phyloP scores from a whole-genome alignment of 371 early-diverging fungal genomes.

The Lichtheimia corymbifera region DNA sequence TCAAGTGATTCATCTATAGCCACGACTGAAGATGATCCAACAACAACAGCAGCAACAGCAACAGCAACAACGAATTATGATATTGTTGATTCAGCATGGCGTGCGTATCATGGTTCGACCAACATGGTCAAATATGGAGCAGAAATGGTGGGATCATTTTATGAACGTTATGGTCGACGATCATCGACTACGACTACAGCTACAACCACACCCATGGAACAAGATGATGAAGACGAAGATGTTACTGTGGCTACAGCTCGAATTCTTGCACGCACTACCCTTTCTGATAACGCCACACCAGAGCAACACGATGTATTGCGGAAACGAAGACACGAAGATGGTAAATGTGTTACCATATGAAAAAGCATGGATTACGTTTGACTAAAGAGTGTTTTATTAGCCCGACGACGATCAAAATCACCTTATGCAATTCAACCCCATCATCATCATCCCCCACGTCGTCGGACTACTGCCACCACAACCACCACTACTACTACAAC shows the following conservation, averaged over 20 bases:
- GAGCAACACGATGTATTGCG: slow-evolving; percentile 14
- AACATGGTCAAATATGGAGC: slow-evolving; percentile 62
- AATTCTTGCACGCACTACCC: slow-evolving; percentile 33
- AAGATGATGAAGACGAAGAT: slow-evolving; percentile 30
- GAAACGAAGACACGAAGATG: slow-evolving; percentile 2
- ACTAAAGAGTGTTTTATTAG: background rate
- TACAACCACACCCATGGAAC: background rate
- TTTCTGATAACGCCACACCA: slow-evolving; percentile 20
- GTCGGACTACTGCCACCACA: background rate
- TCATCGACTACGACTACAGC: slow-evolving; percentile 6
- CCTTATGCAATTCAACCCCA: slow-evolving; percentile 3
- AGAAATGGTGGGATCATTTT: slow-evolving; percentile 75
- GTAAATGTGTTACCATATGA: slow-evolving; percentile 3
- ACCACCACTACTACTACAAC: background rate
- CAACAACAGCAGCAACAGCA: slow-evolving; percentile 24
- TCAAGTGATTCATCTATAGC: slow-evolving; percentile 25
- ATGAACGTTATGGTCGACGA: slow-evolving; percentile 35
- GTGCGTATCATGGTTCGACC: slow-evolving; percentile 75
- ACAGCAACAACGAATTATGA: slow-evolving; percentile 62
- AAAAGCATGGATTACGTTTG: background rate
- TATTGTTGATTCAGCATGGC: slow-evolving; percentile 75
- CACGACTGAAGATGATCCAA: slow-evolving; percentile 23
- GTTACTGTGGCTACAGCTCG: slow-evolving; percentile 36
- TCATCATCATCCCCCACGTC: background rate
- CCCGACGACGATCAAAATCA: background rate